A percentile compares a stretch with the other conserved stretches of the same genome.
Evolutionary conservation across 2,329 filamentous ascomycete genomes (phyloP).

Genomic region (Geosmithia morbida): DNA sequence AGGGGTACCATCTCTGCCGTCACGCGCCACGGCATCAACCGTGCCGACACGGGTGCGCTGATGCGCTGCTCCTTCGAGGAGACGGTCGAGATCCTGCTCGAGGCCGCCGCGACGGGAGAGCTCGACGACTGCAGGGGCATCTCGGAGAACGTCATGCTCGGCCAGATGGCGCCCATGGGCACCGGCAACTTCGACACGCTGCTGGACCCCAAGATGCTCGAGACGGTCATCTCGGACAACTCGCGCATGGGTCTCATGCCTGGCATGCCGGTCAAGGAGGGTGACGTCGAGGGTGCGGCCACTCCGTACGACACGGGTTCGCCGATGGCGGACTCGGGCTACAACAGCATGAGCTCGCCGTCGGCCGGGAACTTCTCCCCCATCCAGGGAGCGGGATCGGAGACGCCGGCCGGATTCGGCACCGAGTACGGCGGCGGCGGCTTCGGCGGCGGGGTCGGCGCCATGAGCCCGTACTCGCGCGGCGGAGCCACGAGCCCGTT

Average conservation of each 20-base stretch:
- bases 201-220: constrained; percentile 88
- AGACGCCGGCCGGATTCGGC: constrained; percentile 51
- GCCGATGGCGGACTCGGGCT: constrained; percentile 60
- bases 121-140: constrained; percentile 96
- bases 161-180: constrained; percentile 91
- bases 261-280: constrained; percentile 62
- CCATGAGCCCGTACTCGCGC: constrained; percentile 51
- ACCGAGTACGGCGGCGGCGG: constrained; percentile 42
- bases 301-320: constrained; percentile 90
- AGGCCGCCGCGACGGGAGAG: constrained; percentile 88
- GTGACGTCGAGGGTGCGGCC: constrained; percentile 65
- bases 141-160: constrained; percentile 97
- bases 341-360: constrained; percentile 46
- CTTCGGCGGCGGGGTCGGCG: constrained; percentile 28
- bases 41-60: constrained; percentile 89
- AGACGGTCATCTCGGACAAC: constrained; percentile 88
- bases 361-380: constrained; percentile 58
- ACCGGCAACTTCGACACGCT: constrained; percentile 93
- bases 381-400: constrained; percentile 61
- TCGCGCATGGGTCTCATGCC: constrained; percentile 72
- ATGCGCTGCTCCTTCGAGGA: constrained; percentile 99
- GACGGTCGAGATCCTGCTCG: constrained; percentile 93
- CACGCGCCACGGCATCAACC: constrained; percentile 96
- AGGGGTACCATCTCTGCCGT: constrained; percentile 89
- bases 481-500: constrained; percentile 58